Base-by-base conservation (phyloP, 2,329 filamentous ascomycete genomes). In the Calonectria pseudoturangicola region DNA sequence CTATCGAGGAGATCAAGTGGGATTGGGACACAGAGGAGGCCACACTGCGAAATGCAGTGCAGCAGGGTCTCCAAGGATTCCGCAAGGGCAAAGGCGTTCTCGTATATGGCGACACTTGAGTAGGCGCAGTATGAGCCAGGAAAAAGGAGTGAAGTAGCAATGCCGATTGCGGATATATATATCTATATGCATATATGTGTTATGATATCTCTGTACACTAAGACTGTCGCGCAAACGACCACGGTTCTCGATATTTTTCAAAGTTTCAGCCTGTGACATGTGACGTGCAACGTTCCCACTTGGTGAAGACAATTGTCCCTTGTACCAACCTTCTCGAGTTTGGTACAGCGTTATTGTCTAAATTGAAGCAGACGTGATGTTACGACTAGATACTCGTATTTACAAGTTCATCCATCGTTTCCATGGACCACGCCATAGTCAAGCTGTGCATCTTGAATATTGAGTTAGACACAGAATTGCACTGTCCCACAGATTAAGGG, bases 51-150 rank as follows among this genome's bases (percentile, higher is more conserved):
- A 88, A 91, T 48, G 94, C 94, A 5, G 94, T 98, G 2, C 93
- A 96, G 82, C 93, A 93, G 12, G 97, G 96, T 1, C 86, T 98
- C 54, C 89, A 93, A 69, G 97, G 96, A 0, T 98, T 94, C 83
- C 91, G 95, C 80, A 90, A 91, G 76, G 96, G 96, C 13, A 99
- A 99, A 87, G 94, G 95, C 0, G 90, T 99, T 3, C 97, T 98
- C 83, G 90, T 96, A 6, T 98, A 97, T 82, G 86, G 87, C 4
- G 89, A 92, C 48, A 91, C 90, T 48, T 92, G 79, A 81, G 66
- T 48, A 50, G 25, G 18, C 13, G 18, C 2, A 41, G 30, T 12
- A 18, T 28, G 36, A 60, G n/a, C 48, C 45, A 47, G 48, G 18
- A 21, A 30, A 62, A 56, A 15, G 54, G n/a, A 12, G 21, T 18